A percentile compares a stretch with the other conserved stretches of the same genome.
Conservation (phyloP, 805 yeast species). For the Pichia pseudocactophila region DNA sequence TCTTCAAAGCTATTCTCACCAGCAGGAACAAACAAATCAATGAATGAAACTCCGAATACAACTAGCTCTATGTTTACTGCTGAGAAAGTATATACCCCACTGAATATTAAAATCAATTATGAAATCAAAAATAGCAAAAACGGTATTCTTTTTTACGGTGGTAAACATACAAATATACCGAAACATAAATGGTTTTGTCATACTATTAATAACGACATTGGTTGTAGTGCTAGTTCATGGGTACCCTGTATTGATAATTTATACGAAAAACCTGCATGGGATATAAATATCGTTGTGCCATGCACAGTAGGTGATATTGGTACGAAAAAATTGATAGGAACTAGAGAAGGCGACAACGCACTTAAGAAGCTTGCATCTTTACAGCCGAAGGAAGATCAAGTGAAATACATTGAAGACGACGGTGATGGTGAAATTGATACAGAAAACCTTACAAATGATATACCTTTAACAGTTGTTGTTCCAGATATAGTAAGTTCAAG, state of each 20-base stretch:
- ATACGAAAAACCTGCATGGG: conserved; percentile 90
- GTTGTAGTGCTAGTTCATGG: conserved; percentile 90
- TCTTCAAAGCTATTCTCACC: conserved; percentile 29
- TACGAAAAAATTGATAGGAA: conserved; percentile 34
- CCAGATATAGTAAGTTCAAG: conserved; percentile 60
- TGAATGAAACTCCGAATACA: conserved; percentile 27
- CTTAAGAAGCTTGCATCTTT: conserved; percentile 20
- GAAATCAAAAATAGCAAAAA: conserved; percentile 53
- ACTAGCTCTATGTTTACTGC: conserved; percentile 25
- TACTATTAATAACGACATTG: conserved; percentile 70
- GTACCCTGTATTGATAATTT: conserved; percentile 89
- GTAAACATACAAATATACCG: conserved; percentile 37
- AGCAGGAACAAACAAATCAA: conserved; percentile 28
- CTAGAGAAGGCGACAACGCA: conserved; percentile 27
- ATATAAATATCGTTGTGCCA: conserved; percentile 77
- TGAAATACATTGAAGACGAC: conserved; percentile 19
- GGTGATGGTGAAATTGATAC: conserved; percentile 31
- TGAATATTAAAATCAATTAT: conserved; percentile 63
- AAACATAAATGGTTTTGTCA: conserved; percentile 69
- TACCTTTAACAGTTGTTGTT: conserved; percentile 56
- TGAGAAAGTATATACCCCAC: conserved; percentile 59
- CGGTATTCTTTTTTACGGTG: conserved; percentile 72
- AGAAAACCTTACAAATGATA: conserved; percentile 34
- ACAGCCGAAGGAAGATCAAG: conserved; percentile 18
- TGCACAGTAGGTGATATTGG: conserved; percentile 69